phyloP scores from a whole-genome alignment of 257 asterid genomes.

The Rhazya stricta region DNA sequence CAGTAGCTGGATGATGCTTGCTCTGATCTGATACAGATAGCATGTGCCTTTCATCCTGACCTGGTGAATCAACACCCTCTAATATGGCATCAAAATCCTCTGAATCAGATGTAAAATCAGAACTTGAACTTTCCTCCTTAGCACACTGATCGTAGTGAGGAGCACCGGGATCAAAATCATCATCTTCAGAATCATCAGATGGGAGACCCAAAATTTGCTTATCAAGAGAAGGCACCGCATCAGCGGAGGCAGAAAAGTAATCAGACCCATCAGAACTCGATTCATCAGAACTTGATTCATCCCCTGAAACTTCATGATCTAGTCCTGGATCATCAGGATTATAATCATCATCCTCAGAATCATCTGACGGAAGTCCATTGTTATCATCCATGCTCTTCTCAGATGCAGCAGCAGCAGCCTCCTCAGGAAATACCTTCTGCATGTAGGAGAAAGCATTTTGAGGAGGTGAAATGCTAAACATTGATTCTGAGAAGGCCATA shows the following conservation, averaged over 20 bases:
- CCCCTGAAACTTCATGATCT: slow-evolving; percentile 40
- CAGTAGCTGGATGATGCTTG: slow-evolving; percentile 16
- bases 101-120: slow-evolving; percentile 91
- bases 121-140: slow-evolving; percentile 59
- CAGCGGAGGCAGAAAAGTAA: slow-evolving; percentile 44
- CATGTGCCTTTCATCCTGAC: slow-evolving; percentile 29
- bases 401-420: slow-evolving; percentile 75
- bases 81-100: slow-evolving; percentile 67
- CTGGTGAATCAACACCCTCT: slow-evolving; percentile 37
- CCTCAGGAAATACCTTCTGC: slow-evolving; percentile 94
- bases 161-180: slow-evolving; percentile 71
- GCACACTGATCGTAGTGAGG: slow-evolving; percentile 37
- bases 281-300: slow-evolving; percentile 50
- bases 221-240: slow-evolving; percentile 25
- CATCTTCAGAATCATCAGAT: slow-evolving; percentile 96
- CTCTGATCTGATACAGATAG: slow-evolving; percentile 21
- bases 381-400: slow-evolving; percentile 61
- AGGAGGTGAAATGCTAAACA: slow-evolving; percentile 24
- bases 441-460: slow-evolving; percentile 24
- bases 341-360: slow-evolving; percentile 88
- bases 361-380: slow-evolving; percentile 66
- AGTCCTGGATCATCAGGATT: slow-evolving; percentile 67
- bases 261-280: slow-evolving; percentile 52
- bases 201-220: slow-evolving; percentile 47
- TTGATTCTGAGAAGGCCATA: slow-evolving; percentile 6